These are phyloP conservation scores for Nepenthes mirabilis DNA, from an alignment of 148 eudicot species.

Conservation along the genomic window DNA sequence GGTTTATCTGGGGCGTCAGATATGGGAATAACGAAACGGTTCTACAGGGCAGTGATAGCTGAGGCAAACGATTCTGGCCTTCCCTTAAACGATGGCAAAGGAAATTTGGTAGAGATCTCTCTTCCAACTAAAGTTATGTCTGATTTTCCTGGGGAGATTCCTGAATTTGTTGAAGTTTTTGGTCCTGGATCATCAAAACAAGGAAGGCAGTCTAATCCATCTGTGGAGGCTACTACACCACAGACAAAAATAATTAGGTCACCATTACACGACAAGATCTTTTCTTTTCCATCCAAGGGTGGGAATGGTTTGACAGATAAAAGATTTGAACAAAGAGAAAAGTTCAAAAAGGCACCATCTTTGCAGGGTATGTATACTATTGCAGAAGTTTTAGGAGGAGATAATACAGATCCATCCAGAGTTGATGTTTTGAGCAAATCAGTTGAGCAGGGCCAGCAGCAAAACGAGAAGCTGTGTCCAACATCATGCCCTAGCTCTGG, in stretches of 20 bases:
- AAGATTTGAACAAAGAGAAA: constrained; percentile 19
- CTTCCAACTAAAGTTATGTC: constrained; percentile 35
- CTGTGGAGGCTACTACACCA: not conserved
- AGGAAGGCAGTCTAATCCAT: constrained; percentile 8
- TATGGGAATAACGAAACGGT: constrained; percentile 23
- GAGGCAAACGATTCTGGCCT: constrained; percentile 21
- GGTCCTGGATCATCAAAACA: constrained; percentile 14
- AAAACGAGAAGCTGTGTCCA: constrained; percentile 8
- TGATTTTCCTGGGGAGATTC: constrained; percentile 15
- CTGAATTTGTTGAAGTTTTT: constrained; percentile 12
- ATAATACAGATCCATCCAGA: constrained; percentile 20
- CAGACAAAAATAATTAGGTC: constrained; percentile 14
- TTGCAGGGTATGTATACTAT: constrained; percentile 12
- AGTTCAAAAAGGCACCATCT: constrained; percentile 15
- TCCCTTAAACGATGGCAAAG: constrained; percentile 19
- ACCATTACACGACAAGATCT: constrained; percentile 21
- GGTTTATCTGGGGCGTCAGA: constrained; percentile 31
- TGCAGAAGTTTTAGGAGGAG: constrained; percentile 22
- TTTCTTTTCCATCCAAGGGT: constrained; percentile 21
- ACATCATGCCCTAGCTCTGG: constrained; percentile 12
- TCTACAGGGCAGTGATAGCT: constrained; percentile 24
- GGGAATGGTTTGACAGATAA: constrained; percentile 9
- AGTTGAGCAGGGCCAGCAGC: constrained; percentile 11
- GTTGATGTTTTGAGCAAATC: constrained; percentile 13
- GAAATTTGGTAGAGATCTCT: constrained; percentile 31